Conservation (phyloP, 1,284 basidiomycete genomes). For the Schizophyllum amplum region DNA sequence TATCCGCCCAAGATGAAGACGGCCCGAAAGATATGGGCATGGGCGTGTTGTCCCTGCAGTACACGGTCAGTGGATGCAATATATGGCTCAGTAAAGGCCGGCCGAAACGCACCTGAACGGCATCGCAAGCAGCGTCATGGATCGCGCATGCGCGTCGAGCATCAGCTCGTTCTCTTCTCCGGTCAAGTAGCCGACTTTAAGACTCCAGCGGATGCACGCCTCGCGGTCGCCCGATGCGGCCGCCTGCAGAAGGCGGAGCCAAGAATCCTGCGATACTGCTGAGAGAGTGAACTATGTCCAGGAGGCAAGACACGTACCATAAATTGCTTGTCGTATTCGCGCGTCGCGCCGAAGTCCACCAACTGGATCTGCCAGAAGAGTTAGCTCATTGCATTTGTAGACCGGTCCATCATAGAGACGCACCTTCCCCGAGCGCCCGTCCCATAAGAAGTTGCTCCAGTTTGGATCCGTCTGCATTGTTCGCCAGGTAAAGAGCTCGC, state of each 20-base stretch:
- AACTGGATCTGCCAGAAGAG: slow-evolving; percentile 58
- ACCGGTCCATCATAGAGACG: not conserved
- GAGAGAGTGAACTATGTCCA: too few relatives aligned
- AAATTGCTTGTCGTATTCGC: slow-evolving; percentile 81
- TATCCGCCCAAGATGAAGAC: slow-evolving; percentile 53
- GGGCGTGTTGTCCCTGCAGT: slow-evolving; percentile 34
- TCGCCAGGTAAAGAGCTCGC: slow-evolving; percentile 86
- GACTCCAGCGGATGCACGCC: slow-evolving; percentile 69
- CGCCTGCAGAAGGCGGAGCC: slow-evolving; percentile 75
- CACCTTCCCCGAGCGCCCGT: slow-evolving; percentile 35
- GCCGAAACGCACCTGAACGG: slow-evolving; percentile 72
- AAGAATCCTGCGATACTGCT: slow-evolving; percentile 24
- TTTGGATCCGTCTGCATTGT: slow-evolving; percentile 99
- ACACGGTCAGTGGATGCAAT: too few relatives aligned
- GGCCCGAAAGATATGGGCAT: slow-evolving; percentile 71
- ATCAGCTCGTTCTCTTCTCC: slow-evolving; percentile 86
- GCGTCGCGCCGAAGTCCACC: slow-evolving; percentile 94
- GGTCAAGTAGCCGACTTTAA: slow-evolving; percentile 83
- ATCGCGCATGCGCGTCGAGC: slow-evolving; percentile 82
- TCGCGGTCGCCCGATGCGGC: slow-evolving; percentile 67
- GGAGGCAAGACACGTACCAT: slow-evolving; percentile 74
- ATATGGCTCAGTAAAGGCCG: too few relatives aligned
- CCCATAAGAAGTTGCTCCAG: slow-evolving; percentile 96
- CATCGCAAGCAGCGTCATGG: slow-evolving; percentile 76
- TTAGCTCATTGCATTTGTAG: not conserved